A percentile compares a stretch with the other conserved stretches of the same genome.
These are phyloP conservation scores for Ceratocystis ficicola DNA, from an alignment of 2,329 filamentous ascomycete species.

Conservation along the genomic window DNA sequence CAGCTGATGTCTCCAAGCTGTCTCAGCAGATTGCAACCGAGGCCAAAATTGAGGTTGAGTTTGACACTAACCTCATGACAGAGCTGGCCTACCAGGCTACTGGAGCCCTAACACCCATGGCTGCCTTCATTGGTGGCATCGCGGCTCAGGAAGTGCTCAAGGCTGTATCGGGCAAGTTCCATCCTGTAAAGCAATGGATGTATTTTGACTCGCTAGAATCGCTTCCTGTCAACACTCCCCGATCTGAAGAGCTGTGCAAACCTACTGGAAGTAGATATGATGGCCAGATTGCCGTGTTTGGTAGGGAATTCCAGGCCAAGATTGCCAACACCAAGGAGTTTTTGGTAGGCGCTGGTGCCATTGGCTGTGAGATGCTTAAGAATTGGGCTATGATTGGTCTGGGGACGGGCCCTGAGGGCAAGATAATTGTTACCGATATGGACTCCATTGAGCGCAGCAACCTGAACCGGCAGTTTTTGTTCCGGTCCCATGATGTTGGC, in stretches of 20 bases:
- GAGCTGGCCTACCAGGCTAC: slow-evolving; percentile 90
- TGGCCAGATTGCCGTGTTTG: slow-evolving; percentile 93
- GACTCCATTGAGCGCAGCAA: slow-evolving; percentile 99
- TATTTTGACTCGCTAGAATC: slow-evolving; percentile 99
- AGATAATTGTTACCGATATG: slow-evolving; percentile 91
- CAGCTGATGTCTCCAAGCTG: slow-evolving; percentile 60
- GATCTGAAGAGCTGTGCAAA: slow-evolving; percentile 79
- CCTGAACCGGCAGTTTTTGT: slow-evolving; percentile 91
- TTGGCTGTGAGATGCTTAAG: slow-evolving; percentile 98
- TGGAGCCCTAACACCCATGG: slow-evolving; percentile 83
- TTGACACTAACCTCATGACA: slow-evolving; percentile 83
- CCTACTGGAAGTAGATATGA: slow-evolving; percentile 81
- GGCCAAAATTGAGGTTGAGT: slow-evolving; percentile 65
- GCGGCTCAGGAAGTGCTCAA: slow-evolving; percentile 92
- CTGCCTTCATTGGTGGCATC: slow-evolving; percentile 88
- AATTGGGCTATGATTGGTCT: slow-evolving; percentile 99
- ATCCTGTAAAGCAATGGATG: slow-evolving; percentile 88
- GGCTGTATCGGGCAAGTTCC: slow-evolving; percentile 93
- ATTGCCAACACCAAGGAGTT: slow-evolving; percentile 83
- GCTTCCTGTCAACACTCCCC: slow-evolving; percentile 58
- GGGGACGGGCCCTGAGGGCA: slow-evolving; percentile 73
- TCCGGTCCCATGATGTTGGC: slow-evolving; percentile 85
- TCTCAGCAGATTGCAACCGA: slow-evolving; percentile 62
- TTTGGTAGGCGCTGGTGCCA: slow-evolving; percentile 89
- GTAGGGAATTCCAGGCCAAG: slow-evolving; percentile 86